Base-by-base conservation (phyloP, 225 moss, liverwort and hornwort genomes). In the Polytrichum formosum region DNA sequence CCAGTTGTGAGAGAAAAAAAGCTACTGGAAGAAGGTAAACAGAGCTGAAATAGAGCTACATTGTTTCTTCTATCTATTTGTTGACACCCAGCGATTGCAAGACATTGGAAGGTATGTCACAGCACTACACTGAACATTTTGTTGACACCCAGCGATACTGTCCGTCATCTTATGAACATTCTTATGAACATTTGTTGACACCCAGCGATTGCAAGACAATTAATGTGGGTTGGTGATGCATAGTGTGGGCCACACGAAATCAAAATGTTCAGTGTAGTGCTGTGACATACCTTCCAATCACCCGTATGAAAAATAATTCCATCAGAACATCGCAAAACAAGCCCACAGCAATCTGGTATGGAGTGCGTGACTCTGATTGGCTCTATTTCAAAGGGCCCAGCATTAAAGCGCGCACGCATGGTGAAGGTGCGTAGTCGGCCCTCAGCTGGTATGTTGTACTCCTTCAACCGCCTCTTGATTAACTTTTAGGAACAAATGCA, bases 371-470 rank as follows among this genome's bases (percentile, higher is more conserved):
- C 97, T 64, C 97, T 90, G 30, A 98, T 79, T 16, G 97, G 92
- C 82, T 98, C 97, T 71, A 98, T 84, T 73, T 94, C 94, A 76
- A 98, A 98, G 10, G 97, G 94, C n/a, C 97, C 97, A 5, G 97
- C 97, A 18, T 85, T 60, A 56, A 94, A 98, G 67, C 91, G 88
- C 53, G 76, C 78, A 26, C 81, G 89, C 97, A 98, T 94, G 37
- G 89, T 90, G 77, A 98, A 89, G 7, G 88, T 92, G 71, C 83
- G 84, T 70, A 94, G 84, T 67, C 94, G 84, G 37, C 87, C 90
- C 72, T 90, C 94, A 22, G 82, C 68, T 67, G 92, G 90, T 72
- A 98, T 92, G 56, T 90, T 92, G 66, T 90, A 90, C 87, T 94
- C 97, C 78, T 98, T 98, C 61, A 98, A 74, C 37, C 97, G 84